Percentiles rank a stretch among this genome's conserved stretches.
Conservation (phyloP, 2,329 filamentous ascomycete genomes). For the Lachnum nothofagi region DNA sequence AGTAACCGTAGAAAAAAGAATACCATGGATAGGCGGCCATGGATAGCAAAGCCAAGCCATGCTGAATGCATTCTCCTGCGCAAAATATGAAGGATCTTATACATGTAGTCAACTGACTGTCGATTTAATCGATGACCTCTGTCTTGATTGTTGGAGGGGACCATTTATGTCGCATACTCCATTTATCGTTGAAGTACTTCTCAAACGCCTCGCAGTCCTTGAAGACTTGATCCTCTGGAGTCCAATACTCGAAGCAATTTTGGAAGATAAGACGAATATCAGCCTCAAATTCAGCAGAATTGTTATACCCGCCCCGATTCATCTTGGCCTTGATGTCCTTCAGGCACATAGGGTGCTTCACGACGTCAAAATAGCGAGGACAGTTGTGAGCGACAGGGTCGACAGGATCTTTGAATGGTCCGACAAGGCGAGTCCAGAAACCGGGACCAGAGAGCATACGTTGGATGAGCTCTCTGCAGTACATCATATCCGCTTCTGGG, state of each 20-base stretch:
- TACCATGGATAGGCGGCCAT: too few relatives aligned
- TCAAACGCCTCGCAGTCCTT: slow-evolving; percentile 52
- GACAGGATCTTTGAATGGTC: slow-evolving; percentile 56
- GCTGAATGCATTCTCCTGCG: too few relatives aligned
- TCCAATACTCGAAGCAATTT: slow-evolving; percentile 63
- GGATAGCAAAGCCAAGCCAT: too few relatives aligned
- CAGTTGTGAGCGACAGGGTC: slow-evolving; percentile 52
- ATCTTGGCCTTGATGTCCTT: slow-evolving; percentile 56
- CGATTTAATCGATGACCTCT: slow-evolving; percentile 30
- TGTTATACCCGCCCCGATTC: slow-evolving; percentile 47
- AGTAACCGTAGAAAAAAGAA: too few relatives aligned
- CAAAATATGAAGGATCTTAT: too few relatives aligned
- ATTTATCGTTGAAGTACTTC: slow-evolving; percentile 56
- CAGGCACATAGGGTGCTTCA: slow-evolving; percentile 59
- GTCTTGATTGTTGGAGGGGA: slow-evolving; percentile 48
- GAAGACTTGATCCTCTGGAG: slow-evolving; percentile 50
- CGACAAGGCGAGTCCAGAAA: slow-evolving; percentile 62
- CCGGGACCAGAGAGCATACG: slow-evolving; percentile 60
- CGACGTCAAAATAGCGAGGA: slow-evolving; percentile 56
- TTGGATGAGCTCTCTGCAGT: slow-evolving; percentile 52
- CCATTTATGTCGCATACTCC: slow-evolving; percentile 54
- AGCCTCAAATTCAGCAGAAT: slow-evolving; percentile 48
- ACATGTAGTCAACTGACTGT: neutral
- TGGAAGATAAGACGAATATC: slow-evolving; percentile 59
- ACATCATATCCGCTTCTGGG: slow-evolving; percentile 47